These are phyloP conservation scores for Pelargonium nanum DNA, from an alignment of 345 rosid species.

Conservation along the genomic window DNA sequence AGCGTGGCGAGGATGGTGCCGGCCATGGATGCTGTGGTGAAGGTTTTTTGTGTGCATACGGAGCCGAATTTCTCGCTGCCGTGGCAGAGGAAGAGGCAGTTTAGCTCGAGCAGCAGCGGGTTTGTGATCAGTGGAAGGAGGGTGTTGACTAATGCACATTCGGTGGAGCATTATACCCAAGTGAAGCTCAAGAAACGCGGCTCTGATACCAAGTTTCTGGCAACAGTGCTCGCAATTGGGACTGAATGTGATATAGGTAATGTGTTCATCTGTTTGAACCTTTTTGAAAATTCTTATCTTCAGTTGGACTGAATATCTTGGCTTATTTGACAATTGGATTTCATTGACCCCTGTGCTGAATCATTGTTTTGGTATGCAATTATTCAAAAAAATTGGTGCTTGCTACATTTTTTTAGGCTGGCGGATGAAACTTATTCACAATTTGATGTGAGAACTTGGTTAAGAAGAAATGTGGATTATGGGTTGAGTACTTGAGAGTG, in stretches of 20 bases:
- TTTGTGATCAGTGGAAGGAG: slow-evolving; percentile 68
- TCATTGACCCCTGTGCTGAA: background rate
- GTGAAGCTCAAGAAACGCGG: slow-evolving; percentile 88
- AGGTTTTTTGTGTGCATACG: slow-evolving; percentile 84
- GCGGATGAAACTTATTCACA: background rate
- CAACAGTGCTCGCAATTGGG: slow-evolving; percentile 81
- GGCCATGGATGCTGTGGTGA: slow-evolving; percentile 87
- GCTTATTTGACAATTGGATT: background rate
- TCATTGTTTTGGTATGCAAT: too few species aligned
- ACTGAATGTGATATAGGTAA: slow-evolving; percentile 89
- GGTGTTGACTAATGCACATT: slow-evolving; percentile 84
- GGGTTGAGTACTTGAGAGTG: too few species aligned
- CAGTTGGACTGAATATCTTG: background rate
- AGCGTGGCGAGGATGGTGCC: slow-evolving; percentile 58
- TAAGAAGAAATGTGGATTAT: too few species aligned
- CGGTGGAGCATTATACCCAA: slow-evolving; percentile 88
- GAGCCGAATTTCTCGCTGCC: slow-evolving; percentile 88
- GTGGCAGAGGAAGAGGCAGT: slow-evolving; percentile 90
- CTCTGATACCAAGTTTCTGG: slow-evolving; percentile 80
- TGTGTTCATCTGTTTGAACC: too few species aligned
- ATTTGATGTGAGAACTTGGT: too few species aligned
- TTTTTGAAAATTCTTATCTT: background rate
- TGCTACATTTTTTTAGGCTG: background rate
- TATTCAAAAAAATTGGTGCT: background rate
- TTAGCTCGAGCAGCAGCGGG: slow-evolving; percentile 78